phyloP scores from a whole-genome alignment of 768 basidiomycete species.

The Hypsizygus marmoreus region DNA sequence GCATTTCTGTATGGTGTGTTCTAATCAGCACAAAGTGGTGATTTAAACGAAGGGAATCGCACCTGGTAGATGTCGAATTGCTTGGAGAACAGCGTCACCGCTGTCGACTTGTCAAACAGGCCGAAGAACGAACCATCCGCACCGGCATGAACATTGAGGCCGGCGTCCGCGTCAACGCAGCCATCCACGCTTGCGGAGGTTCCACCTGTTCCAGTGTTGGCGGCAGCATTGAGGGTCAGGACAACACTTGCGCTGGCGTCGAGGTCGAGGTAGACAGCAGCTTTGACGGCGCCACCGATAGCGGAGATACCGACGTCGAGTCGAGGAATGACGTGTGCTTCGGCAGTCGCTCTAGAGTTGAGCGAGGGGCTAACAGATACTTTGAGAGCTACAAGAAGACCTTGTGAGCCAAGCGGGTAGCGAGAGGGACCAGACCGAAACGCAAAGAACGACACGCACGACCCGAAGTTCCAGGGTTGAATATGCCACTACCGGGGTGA shows the following conservation, averaged over 20 bases:
- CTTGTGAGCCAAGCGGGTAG: no score
- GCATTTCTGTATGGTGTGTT: no score
- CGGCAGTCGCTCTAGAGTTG: slow-evolving; percentile 38
- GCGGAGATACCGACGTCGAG: slow-evolving; percentile 47
- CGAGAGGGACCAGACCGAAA: no score
- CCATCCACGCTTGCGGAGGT: slow-evolving; percentile 21
- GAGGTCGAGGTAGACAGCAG: slow-evolving; percentile 43
- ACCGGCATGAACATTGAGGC: slow-evolving; percentile 39
- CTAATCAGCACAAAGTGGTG: no score
- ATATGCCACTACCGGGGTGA: slow-evolving; percentile 19
- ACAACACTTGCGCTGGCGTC: slow-evolving; percentile 32
- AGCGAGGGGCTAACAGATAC: slow-evolving; percentile 41
- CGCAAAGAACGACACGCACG: slow-evolving; percentile 38
- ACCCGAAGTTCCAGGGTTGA: slow-evolving; percentile 38
- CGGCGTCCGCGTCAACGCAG: slow-evolving; percentile 37
- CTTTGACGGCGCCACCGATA: slow-evolving; percentile 35
- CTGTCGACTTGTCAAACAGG: slow-evolving; percentile 35
- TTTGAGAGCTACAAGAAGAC: slow-evolving; percentile 39
- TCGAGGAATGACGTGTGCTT: slow-evolving; percentile 50
- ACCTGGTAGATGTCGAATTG: slow-evolving; percentile 42
- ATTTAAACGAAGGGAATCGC: no score
- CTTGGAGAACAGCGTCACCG: slow-evolving; percentile 35
- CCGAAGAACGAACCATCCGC: slow-evolving; percentile 42
- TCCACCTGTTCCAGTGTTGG: neutral
- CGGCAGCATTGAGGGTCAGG: slow-evolving; percentile 15